Conservation (phyloP, 805 yeast genomes). For the Monosporozyma servazzii region DNA sequence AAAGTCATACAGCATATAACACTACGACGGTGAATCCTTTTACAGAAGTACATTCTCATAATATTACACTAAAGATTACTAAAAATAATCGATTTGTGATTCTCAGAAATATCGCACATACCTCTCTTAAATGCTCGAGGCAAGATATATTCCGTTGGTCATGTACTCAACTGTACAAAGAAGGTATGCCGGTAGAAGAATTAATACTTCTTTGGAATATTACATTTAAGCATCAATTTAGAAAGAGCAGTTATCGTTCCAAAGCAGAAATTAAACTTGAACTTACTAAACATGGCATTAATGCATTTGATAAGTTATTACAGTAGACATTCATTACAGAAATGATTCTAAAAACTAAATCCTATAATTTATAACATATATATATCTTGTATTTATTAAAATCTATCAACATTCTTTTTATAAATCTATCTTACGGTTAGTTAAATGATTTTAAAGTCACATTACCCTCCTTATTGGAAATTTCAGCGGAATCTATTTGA, state of each 20-base stretch:
- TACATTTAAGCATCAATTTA: constrained; percentile 15
- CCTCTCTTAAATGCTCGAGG: constrained; percentile 12
- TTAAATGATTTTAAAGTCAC: neutral
- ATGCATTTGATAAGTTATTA: constrained; percentile 7
- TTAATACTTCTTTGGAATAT: constrained; percentile 21
- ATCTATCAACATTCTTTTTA: neutral
- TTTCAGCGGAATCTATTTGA: neutral
- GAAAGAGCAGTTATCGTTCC: constrained; percentile 7
- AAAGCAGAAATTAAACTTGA: constrained; percentile 3
- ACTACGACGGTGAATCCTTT: constrained; percentile 18
- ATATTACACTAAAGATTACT: constrained; percentile 13
- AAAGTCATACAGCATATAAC: neutral
- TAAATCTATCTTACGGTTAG: neutral
- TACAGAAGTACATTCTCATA: constrained; percentile 11
- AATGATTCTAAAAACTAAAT: neutral
- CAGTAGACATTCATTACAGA: neutral
- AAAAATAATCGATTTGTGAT: constrained; percentile 17
- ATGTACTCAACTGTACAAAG: constrained; percentile 14
- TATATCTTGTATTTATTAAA: neutral
- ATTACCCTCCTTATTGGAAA: neutral
- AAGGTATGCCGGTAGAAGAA: constrained; percentile 19
- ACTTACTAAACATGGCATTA: constrained; percentile 5
- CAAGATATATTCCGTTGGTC: constrained; percentile 23
- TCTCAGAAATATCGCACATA: constrained; percentile 19
- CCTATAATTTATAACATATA: neutral